phyloP scores from a whole-genome alignment of 306 rosid genomes.

The Senna siamea region DNA sequence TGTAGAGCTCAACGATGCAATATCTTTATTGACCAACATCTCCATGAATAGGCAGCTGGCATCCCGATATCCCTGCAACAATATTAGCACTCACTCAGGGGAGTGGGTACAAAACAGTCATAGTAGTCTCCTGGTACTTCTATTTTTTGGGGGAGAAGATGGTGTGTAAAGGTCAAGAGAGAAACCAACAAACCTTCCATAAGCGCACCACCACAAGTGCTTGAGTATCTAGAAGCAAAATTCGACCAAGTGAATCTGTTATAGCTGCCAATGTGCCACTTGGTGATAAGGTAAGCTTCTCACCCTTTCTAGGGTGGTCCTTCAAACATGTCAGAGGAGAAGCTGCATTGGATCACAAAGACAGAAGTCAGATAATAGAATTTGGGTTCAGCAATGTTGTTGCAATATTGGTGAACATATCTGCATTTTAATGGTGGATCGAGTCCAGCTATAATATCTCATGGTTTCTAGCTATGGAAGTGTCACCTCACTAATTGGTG shows the following conservation, averaged over 20 bases:
- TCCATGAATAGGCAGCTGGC: slow-evolving; percentile 97
- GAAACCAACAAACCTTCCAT: slow-evolving; percentile 73
- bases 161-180: slow-evolving; percentile 13
- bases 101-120: slow-evolving; percentile 20
- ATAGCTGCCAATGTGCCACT: slow-evolving; percentile 98
- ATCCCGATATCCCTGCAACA: slow-evolving; percentile 90
- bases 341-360: slow-evolving; percentile 63
- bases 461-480: not conserved
- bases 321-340: slow-evolving; percentile 86
- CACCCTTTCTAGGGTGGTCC: slow-evolving; percentile 98
- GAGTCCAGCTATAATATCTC: slow-evolving; percentile 15
- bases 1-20: slow-evolving; percentile 63
- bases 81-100: slow-evolving; percentile 27
- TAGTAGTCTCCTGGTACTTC: not conserved
- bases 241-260: slow-evolving; percentile 98
- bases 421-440: slow-evolving; percentile 1
- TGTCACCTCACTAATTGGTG: not conserved
- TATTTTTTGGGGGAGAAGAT: not conserved
- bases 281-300: slow-evolving; percentile 91
- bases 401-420: not conserved
- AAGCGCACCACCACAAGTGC: slow-evolving; percentile 98
- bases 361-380: slow-evolving; percentile 36
- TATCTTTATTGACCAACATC: slow-evolving; percentile 81
- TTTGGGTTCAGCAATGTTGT: slow-evolving; percentile 28
- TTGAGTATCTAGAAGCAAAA: slow-evolving; percentile 91